Evolutionary conservation across 2,329 filamentous ascomycete species (phyloP).

Genomic region (Aspergillus novofumigatus): DNA sequence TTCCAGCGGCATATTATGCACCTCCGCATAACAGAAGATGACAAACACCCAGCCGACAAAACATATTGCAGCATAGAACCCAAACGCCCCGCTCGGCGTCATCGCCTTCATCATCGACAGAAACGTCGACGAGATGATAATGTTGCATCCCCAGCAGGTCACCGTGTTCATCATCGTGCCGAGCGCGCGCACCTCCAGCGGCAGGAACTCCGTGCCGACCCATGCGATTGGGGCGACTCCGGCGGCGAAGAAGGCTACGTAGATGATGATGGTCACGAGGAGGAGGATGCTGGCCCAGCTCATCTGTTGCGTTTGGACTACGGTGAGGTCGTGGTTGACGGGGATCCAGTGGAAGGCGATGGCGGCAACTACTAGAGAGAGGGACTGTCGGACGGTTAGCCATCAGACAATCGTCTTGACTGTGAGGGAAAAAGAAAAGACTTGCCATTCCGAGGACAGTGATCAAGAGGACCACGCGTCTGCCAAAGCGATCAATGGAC

Average conservation of each 20-base stretch:
- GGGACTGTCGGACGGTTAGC: background rate
- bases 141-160: constrained; percentile 39
- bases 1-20: constrained; percentile 53
- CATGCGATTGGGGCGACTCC: too few species aligned
- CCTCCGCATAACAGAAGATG: constrained; percentile 51
- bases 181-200: constrained; percentile 46
- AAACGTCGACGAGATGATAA: constrained; percentile 48
- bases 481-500: constrained; percentile 24
- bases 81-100: constrained; percentile 41
- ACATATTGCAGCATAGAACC: too few species aligned
- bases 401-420: too few species aligned
- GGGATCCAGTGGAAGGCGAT: constrained; percentile 47
- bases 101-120: constrained; percentile 46
- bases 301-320: constrained; percentile 12
- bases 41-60: constrained; percentile 35
- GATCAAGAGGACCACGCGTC: constrained; percentile 21
- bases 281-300: constrained; percentile 35
- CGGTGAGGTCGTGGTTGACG: constrained; percentile 37
- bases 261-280: constrained; percentile 44
- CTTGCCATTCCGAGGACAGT: constrained; percentile 34
- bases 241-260: too few species aligned
- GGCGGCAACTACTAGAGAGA: constrained; percentile 40
- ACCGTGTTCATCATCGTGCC: constrained; percentile 44
- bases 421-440: too few species aligned
- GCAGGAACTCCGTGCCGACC: constrained; percentile 30